Conservation (phyloP, 495 filamentous ascomycete genomes). For the Neurospora africana region DNA sequence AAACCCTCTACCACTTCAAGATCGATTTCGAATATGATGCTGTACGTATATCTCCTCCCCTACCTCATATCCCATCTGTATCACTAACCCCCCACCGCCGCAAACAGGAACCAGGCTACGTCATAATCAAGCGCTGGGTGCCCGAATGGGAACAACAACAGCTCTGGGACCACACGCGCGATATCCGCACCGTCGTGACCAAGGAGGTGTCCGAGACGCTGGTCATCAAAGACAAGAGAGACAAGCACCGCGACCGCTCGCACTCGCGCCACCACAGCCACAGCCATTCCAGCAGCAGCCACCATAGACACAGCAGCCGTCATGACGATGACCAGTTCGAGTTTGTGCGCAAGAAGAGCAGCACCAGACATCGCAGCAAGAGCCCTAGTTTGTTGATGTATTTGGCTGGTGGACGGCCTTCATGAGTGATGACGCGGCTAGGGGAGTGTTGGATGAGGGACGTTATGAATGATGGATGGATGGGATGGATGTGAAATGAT, state of each 20-base stretch:
- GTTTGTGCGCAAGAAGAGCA: conserved; percentile 52
- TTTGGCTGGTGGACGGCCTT: conserved; percentile 32
- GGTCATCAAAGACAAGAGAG: conserved; percentile 30
- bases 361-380: conserved; percentile 32
- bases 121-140: conserved; percentile 70
- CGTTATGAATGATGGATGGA: not conserved
- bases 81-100: conserved; percentile 10
- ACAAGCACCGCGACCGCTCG: conserved; percentile 6
- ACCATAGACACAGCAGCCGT: conserved; percentile 43
- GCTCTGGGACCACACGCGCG: conserved; percentile 61
- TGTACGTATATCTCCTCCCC: conserved; percentile 21
- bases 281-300: conserved; percentile 27
- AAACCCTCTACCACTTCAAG: conserved; percentile 39
- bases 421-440: conserved; percentile 6
- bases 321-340: conserved; percentile 38
- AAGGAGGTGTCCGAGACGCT: conserved; percentile 27
- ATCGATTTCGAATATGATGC: conserved; percentile 44
- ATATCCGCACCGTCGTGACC: conserved; percentile 40
- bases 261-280: conserved; percentile 39
- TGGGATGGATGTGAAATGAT: not conserved
- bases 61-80: too few species aligned
- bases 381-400: conserved; percentile 39
- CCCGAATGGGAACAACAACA: conserved; percentile 59
- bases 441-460: not conserved
- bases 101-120: conserved; percentile 52